Evolutionary conservation across 768 basidiomycete genomes (phyloP), one percentile per base, ranked within the genome.

Genomic region (Mycena metata): DNA sequence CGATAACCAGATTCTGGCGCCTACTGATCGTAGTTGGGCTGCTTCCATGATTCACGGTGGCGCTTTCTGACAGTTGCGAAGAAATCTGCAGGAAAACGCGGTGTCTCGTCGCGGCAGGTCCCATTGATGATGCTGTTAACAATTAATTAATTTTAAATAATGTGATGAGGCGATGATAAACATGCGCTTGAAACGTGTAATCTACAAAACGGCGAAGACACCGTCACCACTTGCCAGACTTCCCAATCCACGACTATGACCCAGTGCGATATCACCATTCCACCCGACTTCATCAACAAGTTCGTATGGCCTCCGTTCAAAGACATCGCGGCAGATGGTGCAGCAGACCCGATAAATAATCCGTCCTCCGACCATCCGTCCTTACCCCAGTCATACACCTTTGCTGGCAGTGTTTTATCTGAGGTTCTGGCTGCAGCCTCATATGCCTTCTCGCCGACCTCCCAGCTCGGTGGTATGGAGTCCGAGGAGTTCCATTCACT

Each of bases 1-100:
- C 56, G 15, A 57, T 57, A 26, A 42, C 39, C 41, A 57, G 16
- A 57, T 57, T 57, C 56, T 57, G 56, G 56, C 39, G 41, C 56
- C 36, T 57, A 43, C 39, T 57, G 56, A 57, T 42, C 24, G 21
- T 39, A 57, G 36, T 43, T 57, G 2, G 24, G 56, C 41, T 55
- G 56, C 23, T 43, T 57, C 56, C 39, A 57, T 57, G 56, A 10
- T 57, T 42, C 39, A 42, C 41, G 42, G 56, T 57, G 56, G 56
- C 56, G 56, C 56, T 57, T 57, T 57, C 56, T 42, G 56, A 57
- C 41, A 57, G 41, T 43, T 42, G 23, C 39, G 15, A 57, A 26
- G 56, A 43, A 57, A 57, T 26, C 39, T 23, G 39, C 55, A 13
- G 54, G 55, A 57, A 42, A 57, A 39, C 26, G 55, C 39, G 21